Evolutionary conservation across 2,329 filamentous ascomycete species (phyloP).

Genomic region (Nigrospora oryzae): DNA sequence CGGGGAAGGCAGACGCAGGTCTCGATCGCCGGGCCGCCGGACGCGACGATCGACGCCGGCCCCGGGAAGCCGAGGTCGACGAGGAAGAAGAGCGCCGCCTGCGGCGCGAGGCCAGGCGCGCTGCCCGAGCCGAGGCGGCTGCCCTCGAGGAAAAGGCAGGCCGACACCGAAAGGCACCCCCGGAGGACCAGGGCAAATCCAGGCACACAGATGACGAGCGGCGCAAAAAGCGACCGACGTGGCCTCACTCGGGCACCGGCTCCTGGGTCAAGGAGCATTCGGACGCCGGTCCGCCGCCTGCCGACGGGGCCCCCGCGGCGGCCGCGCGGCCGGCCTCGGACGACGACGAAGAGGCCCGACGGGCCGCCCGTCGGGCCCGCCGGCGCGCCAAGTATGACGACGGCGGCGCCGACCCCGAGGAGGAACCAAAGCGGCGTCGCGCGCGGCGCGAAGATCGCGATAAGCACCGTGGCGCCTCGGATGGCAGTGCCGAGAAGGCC

Average conservation of each 20-base stretch:
- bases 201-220: constrained; percentile 24
- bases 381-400: constrained; percentile 35
- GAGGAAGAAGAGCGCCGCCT: constrained; percentile 47
- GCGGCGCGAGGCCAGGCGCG: constrained; percentile 43
- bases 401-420: constrained; percentile 26
- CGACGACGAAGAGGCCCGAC: constrained; percentile 40
- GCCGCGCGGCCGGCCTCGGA: constrained; percentile 28
- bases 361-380: constrained; percentile 37
- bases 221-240: constrained; percentile 27
- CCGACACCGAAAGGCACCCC: constrained; percentile 32
- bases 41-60: constrained; percentile 38
- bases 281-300: constrained; percentile 51
- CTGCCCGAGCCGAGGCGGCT: constrained; percentile 21
- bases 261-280: constrained; percentile 60
- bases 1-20: constrained; percentile 32
- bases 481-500: constrained; percentile 24
- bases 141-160: constrained; percentile 26
- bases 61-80: constrained; percentile 31
- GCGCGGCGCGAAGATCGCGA: constrained; percentile 28
- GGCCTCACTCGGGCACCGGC: constrained; percentile 56
- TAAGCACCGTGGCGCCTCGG: constrained; percentile 21
- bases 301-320: constrained; percentile 24
- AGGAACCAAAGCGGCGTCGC: constrained; percentile 30
- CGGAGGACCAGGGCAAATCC: constrained; percentile 33
- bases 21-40: constrained; percentile 23